Evolutionary conservation across 495 filamentous ascomycete genomes (phyloP), one percentile per base, ranked within the genome.

Genomic region (Penicillium macrosclerotiorum): DNA sequence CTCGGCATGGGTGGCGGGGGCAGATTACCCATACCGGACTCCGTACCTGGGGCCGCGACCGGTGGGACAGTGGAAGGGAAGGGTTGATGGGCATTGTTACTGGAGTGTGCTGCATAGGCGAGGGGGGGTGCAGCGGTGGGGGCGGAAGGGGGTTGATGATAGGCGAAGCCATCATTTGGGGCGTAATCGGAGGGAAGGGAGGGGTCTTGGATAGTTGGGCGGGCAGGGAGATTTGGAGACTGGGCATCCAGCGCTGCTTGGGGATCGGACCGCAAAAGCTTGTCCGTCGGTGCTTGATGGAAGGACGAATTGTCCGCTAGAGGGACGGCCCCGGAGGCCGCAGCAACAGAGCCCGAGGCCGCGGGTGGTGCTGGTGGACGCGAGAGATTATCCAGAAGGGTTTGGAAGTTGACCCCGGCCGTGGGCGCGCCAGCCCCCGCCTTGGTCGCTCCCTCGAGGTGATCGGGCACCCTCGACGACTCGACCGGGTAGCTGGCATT

Each of bases 1-100:
- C 73, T 73, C 22, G 78, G 72, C 37, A 75, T 54, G 20, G 83
- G 83, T 7, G 82, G 80, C 34, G 82, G 81, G 42, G 80, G 80
- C 13, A 85, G 59, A 33, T 71, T 73, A 56, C 73, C 73, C 39
- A 72, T 64, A 35, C 78, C 78, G 49, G 75, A 70, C 37, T 67
- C 64, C 36, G 71, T 79, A 23, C 79, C 79, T 13, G 81, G 77
- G 37, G 77, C 70, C 39, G 72, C 75, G 19, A 71, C 64, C 43
- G 69, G 55, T 44, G 73, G 50, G 52, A 81, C 69, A 6, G 74
- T 54, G 39, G 77, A 63, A 29, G 59, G 54, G 33, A 69, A 62
- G 57, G 72, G 62, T 48, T 68, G 71, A 48, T 75, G 71, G 32
- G 54, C 47, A 36, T 39, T 32, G 60, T 65, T 71, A 67, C 65